Evolutionary conservation across 83 land plant genomes (phyloP), one percentile per base, ranked within the genome.

Genomic region (Picea abies): DNA sequence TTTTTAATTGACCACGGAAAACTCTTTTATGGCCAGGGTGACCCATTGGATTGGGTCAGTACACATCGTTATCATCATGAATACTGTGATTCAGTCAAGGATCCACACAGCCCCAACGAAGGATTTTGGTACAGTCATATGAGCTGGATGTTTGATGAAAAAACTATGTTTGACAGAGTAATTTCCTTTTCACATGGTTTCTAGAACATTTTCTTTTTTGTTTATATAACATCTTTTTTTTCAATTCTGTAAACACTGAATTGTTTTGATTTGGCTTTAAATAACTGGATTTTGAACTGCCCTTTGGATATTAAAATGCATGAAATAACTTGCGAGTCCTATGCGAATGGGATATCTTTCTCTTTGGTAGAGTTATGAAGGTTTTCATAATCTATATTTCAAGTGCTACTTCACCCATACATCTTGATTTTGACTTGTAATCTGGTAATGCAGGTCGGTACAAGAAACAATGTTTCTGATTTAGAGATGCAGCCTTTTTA

Each of bases 61-160:
- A 88, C 97, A 56, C 95, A 93, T 79, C 82, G 97, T 52, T 91
- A 89, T 66, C 95, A 94, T 76, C 95, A 94, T 80, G 92, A 92
- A 70, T 88, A 84, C 81, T 88, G 93, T 65, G 93, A 94, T 82
- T 90, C 93, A 11, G 89, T 82, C 60, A 87, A 81, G 80, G 97
- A 94, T 44, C 97, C 97, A 7, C 97, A 94, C 82, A 93, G 91
- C 58, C 96, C 96, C 16, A 68, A 62, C n/a, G 93, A 92, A 82
- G 96, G 96, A 10, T 92, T 94, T 71, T 94, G 94, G 96, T 87
- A 82, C 81, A 92, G 92, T 78, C 96, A 94, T 71, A 87, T 92
- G 90, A 90, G 88, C 47, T 94, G 94, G 97, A 79, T 94, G 17
- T 91, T 94, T 69, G 95, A 94, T 77, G 85, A 81, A 26, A 66